Evolutionary conservation across 805 yeast species (phyloP), one percentile per base, ranked within the genome.

Genomic region (Lipomyces yamadae): DNA sequence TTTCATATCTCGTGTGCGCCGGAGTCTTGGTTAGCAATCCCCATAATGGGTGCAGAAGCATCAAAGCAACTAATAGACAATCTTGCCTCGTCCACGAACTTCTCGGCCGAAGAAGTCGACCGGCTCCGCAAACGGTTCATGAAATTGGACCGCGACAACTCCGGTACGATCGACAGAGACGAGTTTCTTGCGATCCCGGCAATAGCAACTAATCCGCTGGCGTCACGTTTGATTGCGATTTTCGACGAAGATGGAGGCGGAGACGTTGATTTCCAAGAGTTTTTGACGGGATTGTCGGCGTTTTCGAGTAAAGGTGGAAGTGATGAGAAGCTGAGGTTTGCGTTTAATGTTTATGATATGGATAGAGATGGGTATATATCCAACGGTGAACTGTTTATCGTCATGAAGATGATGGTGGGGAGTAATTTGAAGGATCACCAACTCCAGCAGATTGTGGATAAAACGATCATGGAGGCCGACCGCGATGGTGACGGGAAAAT

Each of bases 391-490:
- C 78, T 95, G 64, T 95, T 89, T 74, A 83, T 94, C 53, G 98
- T 95, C 53, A 81, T 95, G 80, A 91, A 95, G 78, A 90, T 91
- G 86, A 95, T 95, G 99, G 99, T 96, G 34, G 99, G 98, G 1
- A 88, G 87, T 72, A 92, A 95, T 74, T 79, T 96, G 65, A 89
- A 87, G 69, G 96, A 91, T 66, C 86, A 86, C 34, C 97, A 95
- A 74, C 82, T 95, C 64, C 99, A 95, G 77, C 98, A 96, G 78
- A 86, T 95, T 62, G 98, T 66, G n/a, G 98, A 95, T 77, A 88
- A 96, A 78, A 92, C 99, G 0, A 92, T 96, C 71, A 86, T 92
- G 87, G 98, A 94, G 76, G 93, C 92, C 61, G 98, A 93, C 75
- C 74, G 77, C 35, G 97, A 93, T 73, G 93, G 94, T 1, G 97